Percentiles rank a stretch among this genome's conserved stretches.
Evolutionary conservation across 2,329 filamentous ascomycete genomes (phyloP).

Genomic region (Fonsecaea nubica): DNA sequence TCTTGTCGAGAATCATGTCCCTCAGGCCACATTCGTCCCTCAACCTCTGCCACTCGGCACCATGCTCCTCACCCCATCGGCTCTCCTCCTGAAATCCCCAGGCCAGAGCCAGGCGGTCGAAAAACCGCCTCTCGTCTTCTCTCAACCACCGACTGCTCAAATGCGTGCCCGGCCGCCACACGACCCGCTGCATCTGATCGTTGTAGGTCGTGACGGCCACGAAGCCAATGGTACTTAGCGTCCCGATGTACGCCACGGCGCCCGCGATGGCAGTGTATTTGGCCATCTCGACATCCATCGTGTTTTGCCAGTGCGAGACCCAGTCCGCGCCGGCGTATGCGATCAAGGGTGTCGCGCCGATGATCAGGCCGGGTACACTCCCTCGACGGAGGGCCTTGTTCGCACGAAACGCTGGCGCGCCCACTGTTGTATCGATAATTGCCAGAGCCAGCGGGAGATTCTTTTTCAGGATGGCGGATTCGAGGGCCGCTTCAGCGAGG

Average conservation of each 20-base stretch:
- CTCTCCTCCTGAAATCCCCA: conserved; percentile 89
- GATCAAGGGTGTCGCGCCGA: conserved; percentile 46
- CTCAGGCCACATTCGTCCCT: conserved; percentile 81
- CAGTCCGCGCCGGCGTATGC: conserved; percentile 67
- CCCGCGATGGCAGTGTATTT: conserved; percentile 80
- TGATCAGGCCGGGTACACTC: conserved; percentile 49
- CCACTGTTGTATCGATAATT: conserved; percentile 70
- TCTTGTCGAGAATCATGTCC: conserved; percentile 88
- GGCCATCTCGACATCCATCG: conserved; percentile 77
- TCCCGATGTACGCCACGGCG: conserved; percentile 80
- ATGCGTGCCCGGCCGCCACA: conserved; percentile 83
- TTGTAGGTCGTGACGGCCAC: conserved; percentile 86
- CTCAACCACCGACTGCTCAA: conserved; percentile 82
- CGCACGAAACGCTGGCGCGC: conserved; percentile 51
- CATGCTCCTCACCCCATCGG: conserved; percentile 87
- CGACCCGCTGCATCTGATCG: conserved; percentile 93
- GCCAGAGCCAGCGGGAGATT: conserved; percentile 79
- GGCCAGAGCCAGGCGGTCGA: conserved; percentile 83
- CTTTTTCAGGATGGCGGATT: conserved; percentile 78
- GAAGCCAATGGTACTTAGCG: conserved; percentile 80
- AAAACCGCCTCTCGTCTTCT: conserved; percentile 85
- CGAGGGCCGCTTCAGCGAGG: conserved; percentile 75
- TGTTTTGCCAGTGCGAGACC: conserved; percentile 69
- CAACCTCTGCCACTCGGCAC: conserved; percentile 84
- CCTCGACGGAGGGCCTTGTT: conserved; percentile 54